Base-by-base conservation (phyloP, 2,329 filamentous ascomycete genomes). In the Teratosphaeria pseudoeucalypti region DNA sequence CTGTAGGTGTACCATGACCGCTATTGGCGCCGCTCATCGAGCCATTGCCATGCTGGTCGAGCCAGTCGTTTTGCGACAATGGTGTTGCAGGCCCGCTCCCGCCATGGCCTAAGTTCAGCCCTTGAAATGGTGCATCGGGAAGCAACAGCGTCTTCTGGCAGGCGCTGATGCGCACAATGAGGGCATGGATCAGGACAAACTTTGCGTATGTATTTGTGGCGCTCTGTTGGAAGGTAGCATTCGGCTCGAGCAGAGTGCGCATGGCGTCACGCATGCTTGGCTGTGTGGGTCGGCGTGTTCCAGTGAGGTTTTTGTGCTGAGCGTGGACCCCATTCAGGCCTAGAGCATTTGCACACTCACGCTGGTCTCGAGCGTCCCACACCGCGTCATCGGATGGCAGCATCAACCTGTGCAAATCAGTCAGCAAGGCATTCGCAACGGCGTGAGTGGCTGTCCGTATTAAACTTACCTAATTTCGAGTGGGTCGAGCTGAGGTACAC, bases 141-240 rank as follows among this genome's bases (percentile, higher is more conserved):
- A 65, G 63, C 34, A 69, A 61, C n/a, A 70, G 55, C 16, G 76
- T 66, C 62, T 76, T 78, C 65, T 80, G 80, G 52, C 76, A 73
- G 58, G 76, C 73, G 75, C 78, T 82, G 63, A 90, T 82, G 63
- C 88, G 79, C 6, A 83, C 78, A 58, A 88, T 79, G 57, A 91
- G 76, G 12, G 82, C 83, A 67, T 90, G 87, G 7, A 90, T 83
- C 54, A 90, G 73, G 58, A 90, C 81, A 66, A 90, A 90, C 68
- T 90, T 90, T 39, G 85, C 85, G 67, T 85, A 88, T 2, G 87
- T 76, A 65, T 90, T 90, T 1, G 87, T 90, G 26, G 81, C 82
- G 53, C 84, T 82, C 3, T 83, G 82, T 60, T 84, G 82, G 58
- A 89, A 82, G 55, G 82, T 78, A 63, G 81, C 79, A 10, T 77